Evolutionary conservation across 352 stramenopile species (phyloP).

Genomic region (Thalassiosira ordinaria): DNA sequence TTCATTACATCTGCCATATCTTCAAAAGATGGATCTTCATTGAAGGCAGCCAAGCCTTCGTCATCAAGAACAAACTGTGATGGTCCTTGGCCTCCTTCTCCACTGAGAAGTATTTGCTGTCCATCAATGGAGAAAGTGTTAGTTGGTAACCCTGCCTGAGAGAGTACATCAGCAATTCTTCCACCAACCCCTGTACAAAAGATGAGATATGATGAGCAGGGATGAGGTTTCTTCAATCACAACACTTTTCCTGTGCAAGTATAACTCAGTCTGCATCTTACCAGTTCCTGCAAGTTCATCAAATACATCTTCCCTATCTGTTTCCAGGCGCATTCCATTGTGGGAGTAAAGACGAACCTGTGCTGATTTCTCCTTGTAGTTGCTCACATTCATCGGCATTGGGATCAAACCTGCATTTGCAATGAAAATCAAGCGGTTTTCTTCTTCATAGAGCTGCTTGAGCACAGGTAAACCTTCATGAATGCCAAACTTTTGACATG

Average conservation of each 20-base stretch:
- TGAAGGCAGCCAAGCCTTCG: conserved; percentile 48
- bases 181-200: conserved; percentile 44
- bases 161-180: conserved; percentile 60
- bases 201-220: too few species aligned
- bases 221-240: too few species aligned
- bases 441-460: conserved; percentile 67
- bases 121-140: conserved; percentile 57
- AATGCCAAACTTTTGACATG: conserved; percentile 73
- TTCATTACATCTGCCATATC: conserved; percentile 59
- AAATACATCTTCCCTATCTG: conserved; percentile 42
- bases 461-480: conserved; percentile 64
- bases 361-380: conserved; percentile 53
- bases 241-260: not conserved
- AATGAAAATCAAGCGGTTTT: conserved; percentile 68
- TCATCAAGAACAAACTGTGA: conserved; percentile 40
- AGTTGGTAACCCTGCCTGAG: conserved; percentile 35
- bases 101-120: conserved; percentile 39
- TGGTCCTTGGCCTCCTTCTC: conserved; percentile 33
- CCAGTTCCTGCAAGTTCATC: conserved; percentile 46
- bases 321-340: conserved; percentile 58
- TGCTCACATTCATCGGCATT: conserved; percentile 54
- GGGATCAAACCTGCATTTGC: conserved; percentile 75
- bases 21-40: conserved; percentile 42
- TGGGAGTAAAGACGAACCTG: conserved; percentile 64
- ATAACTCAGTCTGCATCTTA: conserved; percentile 6